These are phyloP conservation scores for Phytopythium kandeliae DNA, from an alignment of 352 stramenopile species.

Conservation along the genomic window DNA sequence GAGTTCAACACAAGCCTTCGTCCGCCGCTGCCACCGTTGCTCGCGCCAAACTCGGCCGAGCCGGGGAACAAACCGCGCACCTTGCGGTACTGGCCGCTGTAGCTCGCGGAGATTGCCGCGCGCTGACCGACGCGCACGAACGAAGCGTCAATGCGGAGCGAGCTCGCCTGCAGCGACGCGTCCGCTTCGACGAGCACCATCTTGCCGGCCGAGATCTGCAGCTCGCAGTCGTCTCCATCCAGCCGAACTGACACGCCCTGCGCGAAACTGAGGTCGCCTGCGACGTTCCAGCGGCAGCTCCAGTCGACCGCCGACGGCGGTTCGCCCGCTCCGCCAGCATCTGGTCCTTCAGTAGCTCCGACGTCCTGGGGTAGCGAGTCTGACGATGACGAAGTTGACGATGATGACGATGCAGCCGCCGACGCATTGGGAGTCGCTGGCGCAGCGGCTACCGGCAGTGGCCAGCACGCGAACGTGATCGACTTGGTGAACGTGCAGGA, in stretches of 20 bases:
- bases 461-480: slow-evolving; percentile 35
- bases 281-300: slow-evolving; percentile 55
- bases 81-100: slow-evolving; percentile 23
- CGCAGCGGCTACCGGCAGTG: neutral
- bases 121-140: slow-evolving; percentile 51
- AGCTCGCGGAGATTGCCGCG: slow-evolving; percentile 28
- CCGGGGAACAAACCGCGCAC: slow-evolving; percentile 27
- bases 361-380: neutral
- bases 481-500: slow-evolving; percentile 47
- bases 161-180: slow-evolving; percentile 29
- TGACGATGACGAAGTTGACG: neutral
- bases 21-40: slow-evolving; percentile 48
- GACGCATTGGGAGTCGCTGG: neutral
- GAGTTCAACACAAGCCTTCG: slow-evolving; percentile 31
- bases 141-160: slow-evolving; percentile 47
- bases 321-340: neutral
- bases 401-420: slow-evolving; percentile 5
- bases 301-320: slow-evolving; percentile 17
- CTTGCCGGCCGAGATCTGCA: slow-evolving; percentile 46
- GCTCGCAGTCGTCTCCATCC: slow-evolving; percentile 41
- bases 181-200: slow-evolving; percentile 39
- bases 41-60: slow-evolving; percentile 38
- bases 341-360: neutral
- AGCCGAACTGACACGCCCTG: slow-evolving; percentile 31
- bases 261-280: slow-evolving; percentile 42